These are phyloP conservation scores for Penicillium daleae DNA, from an alignment of 495 filamentous ascomycete species.

Conservation along the genomic window DNA sequence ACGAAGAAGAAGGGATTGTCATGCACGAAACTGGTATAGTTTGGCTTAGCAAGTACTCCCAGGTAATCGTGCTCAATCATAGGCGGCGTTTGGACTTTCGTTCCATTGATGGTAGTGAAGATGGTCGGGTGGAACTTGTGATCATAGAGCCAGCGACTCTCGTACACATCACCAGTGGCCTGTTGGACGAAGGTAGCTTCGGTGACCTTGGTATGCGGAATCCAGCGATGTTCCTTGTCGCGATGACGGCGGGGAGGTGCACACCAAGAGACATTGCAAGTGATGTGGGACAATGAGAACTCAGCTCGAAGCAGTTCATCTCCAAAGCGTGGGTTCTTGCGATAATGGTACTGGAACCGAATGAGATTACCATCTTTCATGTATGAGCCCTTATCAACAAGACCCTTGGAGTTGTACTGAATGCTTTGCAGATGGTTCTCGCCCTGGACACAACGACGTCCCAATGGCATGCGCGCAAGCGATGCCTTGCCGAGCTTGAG, in stretches of 20 bases:
- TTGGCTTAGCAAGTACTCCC: slow-evolving; percentile 58
- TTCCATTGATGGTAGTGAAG: slow-evolving; percentile 59
- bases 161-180: slow-evolving; percentile 51
- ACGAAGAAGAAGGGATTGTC: slow-evolving; percentile 62
- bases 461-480: slow-evolving; percentile 47
- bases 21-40: slow-evolving; percentile 54
- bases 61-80: slow-evolving; percentile 63
- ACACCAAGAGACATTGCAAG: slow-evolving; percentile 61
- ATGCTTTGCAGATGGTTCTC: slow-evolving; percentile 51
- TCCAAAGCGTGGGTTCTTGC: slow-evolving; percentile 57
- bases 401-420: slow-evolving; percentile 59
- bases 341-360: slow-evolving; percentile 61
- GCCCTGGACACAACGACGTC: slow-evolving; percentile 52
- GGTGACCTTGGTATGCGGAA: slow-evolving; percentile 61
- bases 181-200: slow-evolving; percentile 61
- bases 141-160: slow-evolving; percentile 61
- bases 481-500: slow-evolving; percentile 35
- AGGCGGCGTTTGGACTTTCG: slow-evolving; percentile 57
- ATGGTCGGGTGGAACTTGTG: slow-evolving; percentile 66
- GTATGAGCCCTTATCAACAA: slow-evolving; percentile 58
- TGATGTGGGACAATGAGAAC: slow-evolving; percentile 58
- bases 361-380: slow-evolving; percentile 58
- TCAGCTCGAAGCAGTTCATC: slow-evolving; percentile 63
- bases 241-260: slow-evolving; percentile 56
- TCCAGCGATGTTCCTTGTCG: slow-evolving; percentile 60